Evolutionary conservation across 176 grass and related monocot genomes (phyloP), one percentile per base, ranked within the genome.

Genomic region (Tillandsia leiboldiana): DNA sequence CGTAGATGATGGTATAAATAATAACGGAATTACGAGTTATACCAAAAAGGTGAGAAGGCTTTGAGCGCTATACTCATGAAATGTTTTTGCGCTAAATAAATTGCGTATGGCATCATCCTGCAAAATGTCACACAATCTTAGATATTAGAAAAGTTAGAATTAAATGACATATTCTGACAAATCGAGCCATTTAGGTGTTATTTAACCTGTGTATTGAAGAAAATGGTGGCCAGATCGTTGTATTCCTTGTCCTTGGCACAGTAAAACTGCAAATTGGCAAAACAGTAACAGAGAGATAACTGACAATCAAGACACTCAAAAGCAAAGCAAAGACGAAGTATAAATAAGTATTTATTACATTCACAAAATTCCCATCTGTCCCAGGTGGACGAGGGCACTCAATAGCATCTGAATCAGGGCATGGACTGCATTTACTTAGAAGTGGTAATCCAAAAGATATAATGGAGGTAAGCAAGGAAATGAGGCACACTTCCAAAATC

Each of bases 21-120:
- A 23, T 61, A 82, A 70, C 33, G 28, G 10, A 65, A 48, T 82
- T 82, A 23, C 61, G 58, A 70, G 51, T 2, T 18, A 42, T 93
- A 97, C 94, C 94, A 97, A 81, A 75, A 97, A 97, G 12, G 87
- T 97, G 58, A 97, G 68, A 87, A 97, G 86, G 79, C 94, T 97
- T 73, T 93, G 77, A 61, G 94, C 94, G 75, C 89, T 97, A 78
- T 97, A 97, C 76, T 97, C 94, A 70, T 93, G 94, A 27, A 97
- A 97, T 70, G 94, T 97, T 93, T 97, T 93, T 77, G 94, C 94
- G 85, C 94, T 97, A 71, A 97, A 97, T 51, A 97, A 73, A 83
- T 97, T 97, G 11, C 94, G 86, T 82, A 97, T 97, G 26, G 94
- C 94, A 72, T 97, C 94, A 90, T 97, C 94, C 94, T 97, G 84